Percentiles rank a stretch among this genome's conserved stretches.
Evolutionary conservation across 179 eudicot species (phyloP).

Genomic region (Gypsophila paniculata): DNA sequence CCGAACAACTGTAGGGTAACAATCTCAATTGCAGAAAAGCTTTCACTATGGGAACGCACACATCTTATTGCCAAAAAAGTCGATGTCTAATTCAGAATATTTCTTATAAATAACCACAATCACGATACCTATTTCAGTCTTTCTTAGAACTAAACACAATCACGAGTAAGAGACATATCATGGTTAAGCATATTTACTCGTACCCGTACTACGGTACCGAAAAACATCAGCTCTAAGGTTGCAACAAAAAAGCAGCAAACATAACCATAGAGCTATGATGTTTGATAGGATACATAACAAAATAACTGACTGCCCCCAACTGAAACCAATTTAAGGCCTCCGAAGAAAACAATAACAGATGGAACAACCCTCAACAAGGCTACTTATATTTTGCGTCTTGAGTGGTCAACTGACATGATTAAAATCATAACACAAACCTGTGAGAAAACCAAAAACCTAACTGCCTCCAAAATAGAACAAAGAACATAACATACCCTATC

Average conservation of each 20-base stretch:
- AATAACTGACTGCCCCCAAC: not conserved
- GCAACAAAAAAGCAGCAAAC: not conserved
- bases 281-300: no score
- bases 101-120: not conserved
- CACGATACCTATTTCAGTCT: not conserved
- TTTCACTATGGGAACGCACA: not conserved
- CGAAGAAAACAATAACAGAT: not conserved
- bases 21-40: not conserved
- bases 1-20: not conserved
- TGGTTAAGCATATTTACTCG: not conserved
- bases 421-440: not conserved
- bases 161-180: not conserved
- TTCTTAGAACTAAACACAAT: no score
- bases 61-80: not conserved
- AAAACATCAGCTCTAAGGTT: not conserved
- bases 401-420: not conserved
- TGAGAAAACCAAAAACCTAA: not conserved
- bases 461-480: not conserved
- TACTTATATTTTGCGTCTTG: not conserved
- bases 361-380: not conserved
- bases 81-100: not conserved
- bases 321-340: not conserved
- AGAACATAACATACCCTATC: not conserved
- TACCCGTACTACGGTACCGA: not conserved
- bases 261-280: no score